Evolutionary conservation across 345 rosid species (phyloP).

Genomic region (Moricandia moricandioides): DNA sequence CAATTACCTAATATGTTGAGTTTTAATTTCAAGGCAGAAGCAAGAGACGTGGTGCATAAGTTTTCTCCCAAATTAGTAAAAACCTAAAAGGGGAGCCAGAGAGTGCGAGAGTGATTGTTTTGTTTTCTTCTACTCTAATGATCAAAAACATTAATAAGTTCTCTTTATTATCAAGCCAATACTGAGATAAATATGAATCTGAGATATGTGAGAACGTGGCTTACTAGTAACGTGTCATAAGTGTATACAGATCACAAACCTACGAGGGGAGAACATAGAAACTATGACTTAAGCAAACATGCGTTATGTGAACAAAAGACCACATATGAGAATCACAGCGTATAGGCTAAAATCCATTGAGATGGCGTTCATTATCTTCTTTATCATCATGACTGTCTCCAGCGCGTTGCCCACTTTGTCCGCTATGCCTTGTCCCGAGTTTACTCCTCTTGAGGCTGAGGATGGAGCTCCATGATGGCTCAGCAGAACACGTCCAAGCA

Average conservation of each 20-base stretch:
- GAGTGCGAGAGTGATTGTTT: background rate
- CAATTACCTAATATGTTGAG: background rate
- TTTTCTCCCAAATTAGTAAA: background rate
- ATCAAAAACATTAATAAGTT: background rate
- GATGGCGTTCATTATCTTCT: slow-evolving; percentile 64
- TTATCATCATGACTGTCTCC: slow-evolving; percentile 57
- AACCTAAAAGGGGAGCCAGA: background rate
- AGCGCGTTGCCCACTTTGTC: slow-evolving; percentile 60
- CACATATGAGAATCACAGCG: slow-evolving; percentile 53
- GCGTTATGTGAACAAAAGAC: slow-evolving; percentile 42
- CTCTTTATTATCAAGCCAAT: background rate
- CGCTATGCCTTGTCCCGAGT: slow-evolving; percentile 43
- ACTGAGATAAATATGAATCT: background rate
- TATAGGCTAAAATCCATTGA: slow-evolving; percentile 71
- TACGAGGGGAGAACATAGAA: background rate
- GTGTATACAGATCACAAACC: background rate
- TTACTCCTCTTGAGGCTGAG: slow-evolving; percentile 32
- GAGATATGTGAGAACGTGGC: background rate
- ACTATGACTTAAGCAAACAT: slow-evolving; percentile 9
- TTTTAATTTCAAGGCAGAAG: background rate
- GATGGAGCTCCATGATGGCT: slow-evolving; percentile 26
- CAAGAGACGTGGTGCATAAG: background rate
- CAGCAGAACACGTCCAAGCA: slow-evolving; percentile 47
- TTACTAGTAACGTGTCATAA: background rate
- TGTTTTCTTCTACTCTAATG: background rate